phyloP scores from a whole-genome alignment of 2,329 filamentous ascomycete species.

The Immersiporthe knoxdaviesiana region DNA sequence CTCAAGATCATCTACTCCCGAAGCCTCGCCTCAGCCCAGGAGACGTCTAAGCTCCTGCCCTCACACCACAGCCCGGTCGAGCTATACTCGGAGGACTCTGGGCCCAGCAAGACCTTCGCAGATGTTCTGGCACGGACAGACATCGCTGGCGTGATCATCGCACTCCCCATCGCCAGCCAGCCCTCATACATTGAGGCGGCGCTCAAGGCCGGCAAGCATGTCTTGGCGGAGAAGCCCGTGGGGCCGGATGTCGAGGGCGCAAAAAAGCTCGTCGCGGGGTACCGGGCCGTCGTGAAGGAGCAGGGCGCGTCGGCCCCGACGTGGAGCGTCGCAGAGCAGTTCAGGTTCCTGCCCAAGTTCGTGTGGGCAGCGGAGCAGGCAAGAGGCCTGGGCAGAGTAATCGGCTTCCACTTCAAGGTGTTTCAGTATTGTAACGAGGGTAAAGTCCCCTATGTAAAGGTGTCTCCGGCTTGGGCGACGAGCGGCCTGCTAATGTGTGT shows the following conservation, averaged over 20 bases:
- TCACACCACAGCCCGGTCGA: slow-evolving; percentile 39
- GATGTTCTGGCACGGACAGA: slow-evolving; percentile 55
- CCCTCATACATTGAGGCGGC: slow-evolving; percentile 60
- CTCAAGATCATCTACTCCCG: slow-evolving; percentile 67
- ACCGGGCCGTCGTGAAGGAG: slow-evolving; percentile 29
- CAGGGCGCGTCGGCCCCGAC: slow-evolving; percentile 38
- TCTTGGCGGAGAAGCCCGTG: slow-evolving; percentile 45
- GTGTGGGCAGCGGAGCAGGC: slow-evolving; percentile 54
- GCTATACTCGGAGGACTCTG: slow-evolving; percentile 60
- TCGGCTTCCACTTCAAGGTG: slow-evolving; percentile 47
- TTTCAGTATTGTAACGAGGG: slow-evolving; percentile 44
- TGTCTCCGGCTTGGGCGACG: background rate
- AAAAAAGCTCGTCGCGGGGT: slow-evolving; percentile 47
- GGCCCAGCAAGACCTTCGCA: slow-evolving; percentile 46
- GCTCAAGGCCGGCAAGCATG: slow-evolving; percentile 57
- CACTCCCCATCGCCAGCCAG: slow-evolving; percentile 62
- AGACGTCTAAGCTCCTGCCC: slow-evolving; percentile 37
- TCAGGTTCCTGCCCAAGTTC: slow-evolving; percentile 63
- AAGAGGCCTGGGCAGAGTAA: slow-evolving; percentile 55
- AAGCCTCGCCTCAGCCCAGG: slow-evolving; percentile 56
- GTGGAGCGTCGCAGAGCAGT: slow-evolving; percentile 70
- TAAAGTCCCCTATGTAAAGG: slow-evolving; percentile 1
- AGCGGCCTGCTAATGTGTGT: background rate
- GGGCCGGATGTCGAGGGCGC: slow-evolving; percentile 44
- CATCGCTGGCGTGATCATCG: slow-evolving; percentile 57